Base-by-base conservation (phyloP, 768 basidiomycete species). In the Ephemerocybe angulata region DNA sequence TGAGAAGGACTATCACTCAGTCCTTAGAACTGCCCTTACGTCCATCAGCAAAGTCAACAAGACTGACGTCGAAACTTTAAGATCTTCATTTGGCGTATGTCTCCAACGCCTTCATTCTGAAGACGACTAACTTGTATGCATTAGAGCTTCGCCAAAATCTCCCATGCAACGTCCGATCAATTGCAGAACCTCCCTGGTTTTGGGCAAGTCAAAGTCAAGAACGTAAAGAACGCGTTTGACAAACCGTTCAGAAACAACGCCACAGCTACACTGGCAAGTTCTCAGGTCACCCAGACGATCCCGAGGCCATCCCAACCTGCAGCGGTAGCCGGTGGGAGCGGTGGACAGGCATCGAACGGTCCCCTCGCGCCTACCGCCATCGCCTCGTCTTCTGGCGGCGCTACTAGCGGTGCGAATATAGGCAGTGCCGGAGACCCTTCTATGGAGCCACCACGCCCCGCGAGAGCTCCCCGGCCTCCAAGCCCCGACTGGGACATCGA, bases 21-120 rank as follows among this genome's bases (percentile, higher is more conserved):
- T 93, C 63, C 69, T 98, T 13, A 88, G 89, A 53, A 82, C 84
- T 19, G 81, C 90, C 1, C 76, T 99, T 25, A 98, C 96, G 1
- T 85, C 83, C 59, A 90, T 98, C 63, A 88, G 83, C 65, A 93
- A 90, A 61, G 92, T 99, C 58, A 98, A 98, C 72, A 97, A 96
- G 76, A 98, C 96, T 3, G 97, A 99, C 63, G 93, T 95, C 1
- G 86, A 92, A 70, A 98, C 96, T 3, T 75, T 99, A 38, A 83
- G 90, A 21, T 87, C 87, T 2, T 88, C 92, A n/a, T 87, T 95
- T 61, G 95, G 94, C 31, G 96, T 98, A 73, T 54, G 87, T 46
- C 35, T 43, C 17, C 25, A n/a, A n/a, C n/a, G n/a, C n/a, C 42
- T 47, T 46, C 24, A 5, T 5, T n/a, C 21, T 31, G 13, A 8